phyloP scores from a whole-genome alignment of 2,329 filamentous ascomycete genomes.

The Xylariaceae sp. region DNA sequence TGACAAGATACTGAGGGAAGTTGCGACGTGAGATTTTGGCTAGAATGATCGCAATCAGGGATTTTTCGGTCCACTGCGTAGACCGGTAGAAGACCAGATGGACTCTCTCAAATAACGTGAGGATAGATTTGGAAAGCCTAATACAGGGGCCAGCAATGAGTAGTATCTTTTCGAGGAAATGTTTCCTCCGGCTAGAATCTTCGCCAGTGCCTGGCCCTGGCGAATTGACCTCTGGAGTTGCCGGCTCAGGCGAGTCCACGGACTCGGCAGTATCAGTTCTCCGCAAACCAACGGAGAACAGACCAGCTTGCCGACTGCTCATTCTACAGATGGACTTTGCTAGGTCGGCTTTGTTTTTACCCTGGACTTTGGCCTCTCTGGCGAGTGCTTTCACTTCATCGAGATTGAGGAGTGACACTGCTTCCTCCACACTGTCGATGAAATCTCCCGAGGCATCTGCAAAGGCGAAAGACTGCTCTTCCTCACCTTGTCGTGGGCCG shows the following conservation, averaged over 20 bases:
- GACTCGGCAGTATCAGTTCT: slow-evolving; percentile 56
- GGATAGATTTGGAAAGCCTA: slow-evolving; percentile 61
- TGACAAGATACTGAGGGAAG: slow-evolving; percentile 87
- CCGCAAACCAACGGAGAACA: slow-evolving; percentile 62
- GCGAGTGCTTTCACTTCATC: slow-evolving; percentile 81
- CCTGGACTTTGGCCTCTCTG: slow-evolving; percentile 78
- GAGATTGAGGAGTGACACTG: slow-evolving; percentile 70
- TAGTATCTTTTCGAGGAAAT: slow-evolving; percentile 73
- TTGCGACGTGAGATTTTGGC: slow-evolving; percentile 81
- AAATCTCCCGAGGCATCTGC: slow-evolving; percentile 68
- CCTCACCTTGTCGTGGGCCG: slow-evolving; percentile 32
- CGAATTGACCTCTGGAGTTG: slow-evolving; percentile 28
- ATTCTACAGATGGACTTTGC: slow-evolving; percentile 64
- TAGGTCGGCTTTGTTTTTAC: slow-evolving; percentile 80
- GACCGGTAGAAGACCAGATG: slow-evolving; percentile 95
- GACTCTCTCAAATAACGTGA: slow-evolving; percentile 85
- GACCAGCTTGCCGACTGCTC: slow-evolving; percentile 66
- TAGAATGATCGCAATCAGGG: slow-evolving; percentile 86
- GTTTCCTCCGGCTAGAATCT: slow-evolving; percentile 57
- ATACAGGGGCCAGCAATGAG: slow-evolving; percentile 75
- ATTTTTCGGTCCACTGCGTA: slow-evolving; percentile 96
- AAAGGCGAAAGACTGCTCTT: slow-evolving; percentile 62
- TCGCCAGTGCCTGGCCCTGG: slow-evolving; percentile 21
- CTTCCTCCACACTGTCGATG: slow-evolving; percentile 75
- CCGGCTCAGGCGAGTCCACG: slow-evolving; percentile 36